Conservation (phyloP, 441 rosid species). For the Jatropha multifida region DNA sequence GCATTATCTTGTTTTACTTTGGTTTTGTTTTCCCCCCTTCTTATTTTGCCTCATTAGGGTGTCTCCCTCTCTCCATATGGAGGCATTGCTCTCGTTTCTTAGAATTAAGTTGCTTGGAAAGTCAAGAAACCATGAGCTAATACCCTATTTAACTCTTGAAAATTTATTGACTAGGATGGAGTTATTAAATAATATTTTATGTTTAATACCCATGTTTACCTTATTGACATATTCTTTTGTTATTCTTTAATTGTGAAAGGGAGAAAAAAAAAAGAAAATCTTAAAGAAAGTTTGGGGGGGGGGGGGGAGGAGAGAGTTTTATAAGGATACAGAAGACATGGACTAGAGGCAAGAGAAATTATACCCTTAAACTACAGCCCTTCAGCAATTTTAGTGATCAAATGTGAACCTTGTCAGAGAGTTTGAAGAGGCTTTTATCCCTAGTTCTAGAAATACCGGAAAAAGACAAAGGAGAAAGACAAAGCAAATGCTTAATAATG, state of each 20-base stretch:
- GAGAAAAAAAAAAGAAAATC: neutral
- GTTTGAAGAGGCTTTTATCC: neutral
- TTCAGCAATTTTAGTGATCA: neutral
- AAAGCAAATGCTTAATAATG: neutral
- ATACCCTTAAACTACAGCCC: neutral
- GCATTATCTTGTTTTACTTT: slow-evolving; percentile 4
- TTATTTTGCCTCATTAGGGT: neutral
- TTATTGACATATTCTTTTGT: neutral
- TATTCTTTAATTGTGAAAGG: neutral
- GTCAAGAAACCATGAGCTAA: neutral
- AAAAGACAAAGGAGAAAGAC: neutral
- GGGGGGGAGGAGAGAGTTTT: neutral
- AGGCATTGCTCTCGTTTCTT: too few relatives aligned
- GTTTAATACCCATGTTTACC: neutral
- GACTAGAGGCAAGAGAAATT: neutral
- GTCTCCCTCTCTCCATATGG: too few relatives aligned
- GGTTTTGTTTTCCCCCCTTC: neutral
- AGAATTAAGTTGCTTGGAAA: neutral
- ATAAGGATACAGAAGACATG: neutral
- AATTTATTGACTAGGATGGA: neutral
- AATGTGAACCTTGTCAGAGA: neutral
- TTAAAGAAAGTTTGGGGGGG: neutral
- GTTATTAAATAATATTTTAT: too few relatives aligned
- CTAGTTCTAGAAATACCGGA: neutral
- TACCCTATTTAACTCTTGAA: neutral